Evolutionary conservation across 2,329 filamentous ascomycete genomes (phyloP), one percentile per base, ranked within the genome.

Genomic region (Monosporascus ibericus): DNA sequence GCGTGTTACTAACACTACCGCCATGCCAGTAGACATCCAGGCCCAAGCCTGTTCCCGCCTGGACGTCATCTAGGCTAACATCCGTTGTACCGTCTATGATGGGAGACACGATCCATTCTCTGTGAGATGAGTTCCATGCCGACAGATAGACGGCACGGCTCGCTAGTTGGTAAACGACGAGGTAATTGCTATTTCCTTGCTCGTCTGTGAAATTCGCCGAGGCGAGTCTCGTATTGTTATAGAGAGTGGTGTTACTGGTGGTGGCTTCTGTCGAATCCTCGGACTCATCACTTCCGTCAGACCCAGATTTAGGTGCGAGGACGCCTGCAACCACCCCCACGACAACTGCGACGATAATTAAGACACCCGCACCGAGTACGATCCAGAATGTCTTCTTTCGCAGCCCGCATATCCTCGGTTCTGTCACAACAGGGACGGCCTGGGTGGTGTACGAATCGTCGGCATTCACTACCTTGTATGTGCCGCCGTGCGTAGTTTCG

Each of bases 351-450:
- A 56, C 36, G 14, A 59, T 25, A 11, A 56, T n/a, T 14, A 57
- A 20, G 22, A 52, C 38, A 6, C 52, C 53, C 14, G 22, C 47
- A 8, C 5, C 52, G 14, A 60, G 40, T 7, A 52, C 47, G 22
- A 58, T 47, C 54, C 55, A 58, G 48, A 60, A 60, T 14, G 44
- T 51, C 44, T 36, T 55, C 47, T 53, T 48, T 36, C 47, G 47
- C 17, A 60, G 14, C 6, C 55, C 57, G 8, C 54, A 59, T 52
- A 60, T 55, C 51, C n/a, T 58, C 24, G 44, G 37, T n/a, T 40
- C 46, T n/a, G 34, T 9, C 17, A 25, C 17, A 6, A 38, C 36
- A 36, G 9, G 30, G 27, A 5, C 9, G 9, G 27, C 27, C 9
- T 30, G 9, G 27, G 27, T 5, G 27, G 34, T 34, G 9, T 49